phyloP scores from a whole-genome alignment of 2,329 filamentous ascomycete genomes.

The Polychaeton citri region DNA sequence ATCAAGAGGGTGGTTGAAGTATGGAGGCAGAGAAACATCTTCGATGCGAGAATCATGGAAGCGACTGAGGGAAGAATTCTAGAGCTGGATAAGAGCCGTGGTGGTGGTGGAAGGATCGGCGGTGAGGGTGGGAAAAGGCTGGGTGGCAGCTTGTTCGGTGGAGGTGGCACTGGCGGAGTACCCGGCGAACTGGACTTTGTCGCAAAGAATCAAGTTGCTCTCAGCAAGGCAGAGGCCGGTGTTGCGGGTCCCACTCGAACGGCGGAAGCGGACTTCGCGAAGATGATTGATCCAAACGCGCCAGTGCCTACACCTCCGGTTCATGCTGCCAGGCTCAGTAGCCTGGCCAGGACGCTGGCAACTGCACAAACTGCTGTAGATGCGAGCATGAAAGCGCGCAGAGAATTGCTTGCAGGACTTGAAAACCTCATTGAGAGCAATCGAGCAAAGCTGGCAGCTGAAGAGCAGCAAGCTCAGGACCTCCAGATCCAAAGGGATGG shows the following conservation, averaged over 20 bases:
- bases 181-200: slow-evolving; percentile 67
- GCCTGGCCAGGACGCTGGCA: slow-evolving; percentile 77
- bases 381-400: slow-evolving; percentile 76
- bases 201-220: slow-evolving; percentile 57
- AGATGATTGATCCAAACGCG: slow-evolving; percentile 59
- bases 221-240: slow-evolving; percentile 58
- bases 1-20: slow-evolving; percentile 83
- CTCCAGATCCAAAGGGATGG: slow-evolving; percentile 53
- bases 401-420: slow-evolving; percentile 61
- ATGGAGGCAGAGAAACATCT: slow-evolving; percentile 78
- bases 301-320: slow-evolving; percentile 71
- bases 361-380: slow-evolving; percentile 80
- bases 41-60: slow-evolving; percentile 65
- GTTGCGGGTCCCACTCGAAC: slow-evolving; percentile 53
- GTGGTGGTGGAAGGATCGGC: slow-evolving; percentile 8
- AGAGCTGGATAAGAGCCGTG: slow-evolving; percentile 40
- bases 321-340: slow-evolving; percentile 77
- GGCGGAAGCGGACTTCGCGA: slow-evolving; percentile 72
- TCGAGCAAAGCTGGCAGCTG: slow-evolving; percentile 52
- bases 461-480: slow-evolving; percentile 53
- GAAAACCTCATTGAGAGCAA: slow-evolving; percentile 71
- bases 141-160: slow-evolving; percentile 59
- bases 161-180: slow-evolving; percentile 38
- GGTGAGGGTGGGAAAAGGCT: slow-evolving; percentile 26
- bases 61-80: slow-evolving; percentile 69